Conservation (phyloP, 225 moss, liverwort and hornwort species). For the Polytrichum commune region DNA sequence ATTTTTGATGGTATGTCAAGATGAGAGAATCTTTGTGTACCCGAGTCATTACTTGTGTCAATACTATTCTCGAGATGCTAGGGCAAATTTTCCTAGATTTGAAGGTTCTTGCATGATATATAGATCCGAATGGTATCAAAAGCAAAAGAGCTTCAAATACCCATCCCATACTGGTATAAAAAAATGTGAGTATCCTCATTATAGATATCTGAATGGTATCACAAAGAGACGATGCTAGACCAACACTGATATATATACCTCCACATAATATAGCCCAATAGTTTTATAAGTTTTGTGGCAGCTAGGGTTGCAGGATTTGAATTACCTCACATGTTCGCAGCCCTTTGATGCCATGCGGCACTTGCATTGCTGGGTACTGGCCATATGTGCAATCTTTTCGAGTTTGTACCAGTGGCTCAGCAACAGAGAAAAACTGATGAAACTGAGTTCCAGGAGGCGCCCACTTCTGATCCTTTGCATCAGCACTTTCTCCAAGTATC, state of each 20-base stretch:
- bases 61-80: too few species aligned
- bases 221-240: too few species aligned
- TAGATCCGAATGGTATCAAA: too few species aligned
- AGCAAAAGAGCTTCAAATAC: too few species aligned
- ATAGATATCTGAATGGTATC: too few species aligned
- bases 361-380: conserved; percentile 42
- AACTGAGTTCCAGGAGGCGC: conserved; percentile 47
- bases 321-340: conserved; percentile 52
- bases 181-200: not conserved
- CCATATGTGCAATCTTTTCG: conserved; percentile 60
- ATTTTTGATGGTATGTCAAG: too few species aligned
- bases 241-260: too few species aligned
- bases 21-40: too few species aligned
- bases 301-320: not conserved
- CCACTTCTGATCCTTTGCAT: conserved; percentile 43
- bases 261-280: not conserved
- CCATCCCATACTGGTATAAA: not conserved
- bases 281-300: not conserved
- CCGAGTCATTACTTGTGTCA: too few species aligned
- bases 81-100: too few species aligned
- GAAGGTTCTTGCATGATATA: too few species aligned
- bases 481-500: conserved; percentile 40
- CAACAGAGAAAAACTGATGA: conserved; percentile 34
- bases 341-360: conserved; percentile 45
- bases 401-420: conserved; percentile 14